Conservation (phyloP, 129 eudicot genomes). For the Oenanthe sinensis region DNA sequence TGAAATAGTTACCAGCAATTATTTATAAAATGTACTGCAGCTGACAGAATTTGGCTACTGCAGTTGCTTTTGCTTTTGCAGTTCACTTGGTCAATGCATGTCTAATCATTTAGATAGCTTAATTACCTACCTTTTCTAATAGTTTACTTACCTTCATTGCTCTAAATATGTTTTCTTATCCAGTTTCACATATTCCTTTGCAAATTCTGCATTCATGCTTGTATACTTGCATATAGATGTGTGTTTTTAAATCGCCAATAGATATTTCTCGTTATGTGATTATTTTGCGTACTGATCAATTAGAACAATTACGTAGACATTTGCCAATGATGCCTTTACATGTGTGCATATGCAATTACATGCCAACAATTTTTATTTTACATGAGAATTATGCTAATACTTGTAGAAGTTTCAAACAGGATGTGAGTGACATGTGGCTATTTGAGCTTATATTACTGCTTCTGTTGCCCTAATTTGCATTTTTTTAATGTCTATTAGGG, state of each 20-base stretch:
- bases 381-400: background rate
- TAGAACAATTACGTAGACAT: background rate
- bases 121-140: background rate
- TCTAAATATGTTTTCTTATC: background rate
- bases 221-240: background rate
- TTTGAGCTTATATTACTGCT: background rate
- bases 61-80: background rate
- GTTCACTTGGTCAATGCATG: background rate
- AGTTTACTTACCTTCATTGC: background rate
- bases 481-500: conserved; percentile 23
- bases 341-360: background rate
- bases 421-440: background rate
- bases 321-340: background rate
- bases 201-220: background rate
- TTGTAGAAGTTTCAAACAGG: background rate
- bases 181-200: background rate
- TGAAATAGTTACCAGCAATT: background rate
- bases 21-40: background rate
- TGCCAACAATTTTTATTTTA: background rate
- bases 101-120: background rate
- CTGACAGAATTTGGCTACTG: background rate
- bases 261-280: background rate
- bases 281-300: background rate
- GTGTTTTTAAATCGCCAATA: background rate
- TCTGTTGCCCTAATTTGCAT: background rate